Percentiles rank a stretch among this genome's conserved stretches.
phyloP scores from a whole-genome alignment of 2,329 filamentous ascomycete genomes.

The Talaromyces atroroseus region DNA sequence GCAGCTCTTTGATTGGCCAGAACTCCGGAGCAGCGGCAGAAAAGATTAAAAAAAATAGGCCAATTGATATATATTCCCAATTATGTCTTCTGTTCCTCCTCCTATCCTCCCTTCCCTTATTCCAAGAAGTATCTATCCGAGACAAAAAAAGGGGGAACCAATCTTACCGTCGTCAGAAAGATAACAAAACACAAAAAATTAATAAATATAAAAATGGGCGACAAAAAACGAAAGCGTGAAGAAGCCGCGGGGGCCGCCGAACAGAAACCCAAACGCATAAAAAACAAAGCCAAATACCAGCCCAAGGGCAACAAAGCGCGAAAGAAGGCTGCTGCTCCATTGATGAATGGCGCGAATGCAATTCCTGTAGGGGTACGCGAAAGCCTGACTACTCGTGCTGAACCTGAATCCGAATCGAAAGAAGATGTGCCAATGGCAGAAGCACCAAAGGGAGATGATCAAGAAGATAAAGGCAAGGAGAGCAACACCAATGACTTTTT shows the following conservation, averaged over 20 bases:
- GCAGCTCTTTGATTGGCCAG: slow-evolving; percentile 42
- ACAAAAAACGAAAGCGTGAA: slow-evolving; percentile 37
- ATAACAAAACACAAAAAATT: neutral
- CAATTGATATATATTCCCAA: neutral
- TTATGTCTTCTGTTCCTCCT: no score
- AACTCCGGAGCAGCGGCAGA: neutral
- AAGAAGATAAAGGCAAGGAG: neutral
- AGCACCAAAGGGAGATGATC: neutral
- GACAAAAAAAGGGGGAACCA: neutral
- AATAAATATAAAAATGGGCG: slow-evolving; percentile 27
- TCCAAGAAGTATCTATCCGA: neutral
- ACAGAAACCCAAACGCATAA: slow-evolving; percentile 23
- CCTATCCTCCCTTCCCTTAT: neutral
- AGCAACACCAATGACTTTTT: slow-evolving; percentile 2
- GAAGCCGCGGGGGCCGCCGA: slow-evolving; percentile 23
- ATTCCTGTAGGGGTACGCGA: slow-evolving; percentile 12
- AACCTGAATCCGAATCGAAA: neutral
- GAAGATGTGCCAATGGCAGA: neutral
- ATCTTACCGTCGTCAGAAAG: neutral
- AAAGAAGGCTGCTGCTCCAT: slow-evolving; percentile 16
- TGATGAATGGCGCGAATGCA: slow-evolving; percentile 11
- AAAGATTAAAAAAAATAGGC: neutral
- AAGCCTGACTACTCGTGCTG: neutral
- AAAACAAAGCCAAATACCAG: slow-evolving; percentile 14
- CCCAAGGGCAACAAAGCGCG: slow-evolving; percentile 25